Evolutionary conservation across 345 rosid species (phyloP).

Genomic region (Eucalyptus tenuipes): DNA sequence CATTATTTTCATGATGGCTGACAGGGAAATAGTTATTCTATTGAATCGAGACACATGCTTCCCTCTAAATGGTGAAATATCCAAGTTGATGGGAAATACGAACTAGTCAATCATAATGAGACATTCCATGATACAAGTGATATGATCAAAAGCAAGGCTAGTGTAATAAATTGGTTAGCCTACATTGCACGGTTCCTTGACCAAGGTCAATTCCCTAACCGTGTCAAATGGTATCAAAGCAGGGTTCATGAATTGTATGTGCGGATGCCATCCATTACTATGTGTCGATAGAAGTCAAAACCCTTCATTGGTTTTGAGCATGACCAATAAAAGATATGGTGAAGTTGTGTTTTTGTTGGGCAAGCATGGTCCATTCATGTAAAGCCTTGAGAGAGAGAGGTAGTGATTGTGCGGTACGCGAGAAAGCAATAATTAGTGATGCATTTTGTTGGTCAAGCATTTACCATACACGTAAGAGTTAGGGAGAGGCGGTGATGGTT

Average conservation of each 20-base stretch:
- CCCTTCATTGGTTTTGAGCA: neutral
- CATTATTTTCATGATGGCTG: neutral
- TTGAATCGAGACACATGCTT: neutral
- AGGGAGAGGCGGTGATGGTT: neutral
- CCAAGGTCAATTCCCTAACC: neutral
- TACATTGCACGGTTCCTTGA: neutral
- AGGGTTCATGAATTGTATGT: neutral
- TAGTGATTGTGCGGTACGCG: neutral
- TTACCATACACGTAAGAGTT: neutral
- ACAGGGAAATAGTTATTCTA: neutral
- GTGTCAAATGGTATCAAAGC: neutral
- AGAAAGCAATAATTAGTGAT: neutral
- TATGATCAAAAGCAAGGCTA: neutral
- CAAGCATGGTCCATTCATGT: neutral
- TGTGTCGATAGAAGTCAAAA: neutral
- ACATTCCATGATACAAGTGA: neutral
- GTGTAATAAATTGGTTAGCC: neutral
- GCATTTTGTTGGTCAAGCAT: neutral
- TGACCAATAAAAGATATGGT: neutral
- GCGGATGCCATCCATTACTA: neutral
- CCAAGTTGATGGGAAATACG: neutral
- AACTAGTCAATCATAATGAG: fast-evolving
- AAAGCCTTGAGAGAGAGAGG: neutral
- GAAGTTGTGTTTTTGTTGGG: neutral
- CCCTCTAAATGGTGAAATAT: neutral